Evolutionary conservation across 1,284 basidiomycete genomes (phyloP).

Genomic region (Trametes hirsuta): DNA sequence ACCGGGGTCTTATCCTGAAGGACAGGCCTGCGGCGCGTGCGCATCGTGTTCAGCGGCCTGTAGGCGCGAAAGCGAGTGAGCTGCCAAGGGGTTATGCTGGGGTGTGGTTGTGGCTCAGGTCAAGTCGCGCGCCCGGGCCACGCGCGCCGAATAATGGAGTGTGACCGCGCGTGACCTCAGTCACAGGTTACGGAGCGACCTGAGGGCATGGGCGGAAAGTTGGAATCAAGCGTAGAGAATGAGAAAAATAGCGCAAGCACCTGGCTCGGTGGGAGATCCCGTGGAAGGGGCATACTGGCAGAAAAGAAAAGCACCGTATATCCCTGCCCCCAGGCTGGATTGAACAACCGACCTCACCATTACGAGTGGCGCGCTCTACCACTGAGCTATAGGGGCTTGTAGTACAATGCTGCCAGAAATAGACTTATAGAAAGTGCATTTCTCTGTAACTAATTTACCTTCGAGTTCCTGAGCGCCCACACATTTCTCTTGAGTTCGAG

Average conservation of each 20-base stretch:
- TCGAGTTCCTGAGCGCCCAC: too few relatives aligned
- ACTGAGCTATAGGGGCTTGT: slow-evolving; percentile 23
- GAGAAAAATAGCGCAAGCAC: too few relatives aligned
- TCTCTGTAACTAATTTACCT: background rate
- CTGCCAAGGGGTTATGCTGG: background rate
- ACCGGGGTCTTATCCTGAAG: slow-evolving; percentile 30
- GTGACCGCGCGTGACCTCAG: background rate
- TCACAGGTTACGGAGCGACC: too few relatives aligned
- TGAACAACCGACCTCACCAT: slow-evolving; percentile 27
- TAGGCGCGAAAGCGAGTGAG: background rate
- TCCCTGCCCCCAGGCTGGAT: slow-evolving; percentile 22
- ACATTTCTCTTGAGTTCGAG: too few relatives aligned
- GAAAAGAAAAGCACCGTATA: too few relatives aligned
- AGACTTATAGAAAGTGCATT: background rate
- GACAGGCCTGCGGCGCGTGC: slow-evolving; percentile 27
- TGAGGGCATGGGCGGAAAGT: too few relatives aligned
- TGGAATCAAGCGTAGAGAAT: too few relatives aligned
- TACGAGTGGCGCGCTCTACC: slow-evolving; percentile 27
- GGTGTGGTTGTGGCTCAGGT: background rate
- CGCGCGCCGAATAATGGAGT: background rate
- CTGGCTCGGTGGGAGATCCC: too few relatives aligned
- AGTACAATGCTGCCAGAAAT: background rate
- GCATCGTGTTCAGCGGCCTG: slow-evolving; percentile 4
- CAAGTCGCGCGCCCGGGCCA: background rate
- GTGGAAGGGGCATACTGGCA: too few relatives aligned